These are phyloP conservation scores for Yamadazyma paraphyllophila DNA, from an alignment of 805 yeast species.

Conservation along the genomic window DNA sequence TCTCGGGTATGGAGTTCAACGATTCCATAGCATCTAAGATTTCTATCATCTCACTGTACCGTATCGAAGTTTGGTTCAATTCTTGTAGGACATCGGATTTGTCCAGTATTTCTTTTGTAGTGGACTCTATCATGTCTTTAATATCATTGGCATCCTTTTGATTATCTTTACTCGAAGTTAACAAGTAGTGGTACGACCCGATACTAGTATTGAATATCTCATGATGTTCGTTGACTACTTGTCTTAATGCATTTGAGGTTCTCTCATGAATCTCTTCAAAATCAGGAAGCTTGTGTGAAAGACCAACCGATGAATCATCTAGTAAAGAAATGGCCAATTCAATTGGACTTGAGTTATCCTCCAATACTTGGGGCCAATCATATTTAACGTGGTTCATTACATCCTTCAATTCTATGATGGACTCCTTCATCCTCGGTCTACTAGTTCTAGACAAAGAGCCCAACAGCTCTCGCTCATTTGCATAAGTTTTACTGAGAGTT, in stretches of 20 bases:
- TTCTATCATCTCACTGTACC: conserved; percentile 67
- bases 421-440: conserved; percentile 18
- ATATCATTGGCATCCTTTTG: conserved; percentile 55
- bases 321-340: conserved; percentile 80
- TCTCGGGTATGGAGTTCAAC: conserved; percentile 56
- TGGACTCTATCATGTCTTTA: conserved; percentile 45
- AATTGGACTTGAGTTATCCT: conserved; percentile 41
- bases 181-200: conserved; percentile 76
- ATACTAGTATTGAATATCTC: conserved; percentile 83
- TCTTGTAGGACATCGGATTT: conserved; percentile 60
- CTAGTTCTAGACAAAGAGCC: neutral
- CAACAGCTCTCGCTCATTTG: conserved; percentile 1
- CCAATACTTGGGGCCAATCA: conserved; percentile 44
- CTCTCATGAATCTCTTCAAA: conserved; percentile 59
- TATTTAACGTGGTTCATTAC: conserved; percentile 35
- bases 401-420: conserved; percentile 35
- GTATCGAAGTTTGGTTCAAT: conserved; percentile 58
- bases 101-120: conserved; percentile 50
- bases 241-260: conserved; percentile 56
- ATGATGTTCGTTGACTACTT: conserved; percentile 76
- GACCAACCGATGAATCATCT: conserved; percentile 88
- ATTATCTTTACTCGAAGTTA: conserved; percentile 60
- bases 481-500: conserved; percentile 5
- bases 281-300: conserved; percentile 69
- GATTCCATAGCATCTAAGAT: conserved; percentile 65